Conservation (phyloP, 345 rosid genomes). For the Moricandia arvensis region DNA sequence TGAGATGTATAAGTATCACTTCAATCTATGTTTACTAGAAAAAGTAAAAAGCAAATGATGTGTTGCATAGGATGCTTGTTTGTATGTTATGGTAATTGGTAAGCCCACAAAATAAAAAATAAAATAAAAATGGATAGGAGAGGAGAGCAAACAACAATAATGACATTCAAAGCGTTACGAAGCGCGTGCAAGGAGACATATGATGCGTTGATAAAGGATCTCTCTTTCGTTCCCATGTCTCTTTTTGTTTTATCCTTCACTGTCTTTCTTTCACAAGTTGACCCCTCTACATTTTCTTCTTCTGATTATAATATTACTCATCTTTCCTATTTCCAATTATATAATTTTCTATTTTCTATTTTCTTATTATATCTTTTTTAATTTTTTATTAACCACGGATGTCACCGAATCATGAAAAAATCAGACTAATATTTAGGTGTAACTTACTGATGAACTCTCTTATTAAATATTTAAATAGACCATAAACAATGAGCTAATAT, state of each 20-base stretch:
- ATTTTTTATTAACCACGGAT: no score
- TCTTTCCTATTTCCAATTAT: not conserved
- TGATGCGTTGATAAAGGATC: slow-evolving; percentile 18
- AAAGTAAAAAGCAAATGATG: not conserved
- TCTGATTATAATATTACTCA: not conserved
- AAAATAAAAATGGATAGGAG: not conserved
- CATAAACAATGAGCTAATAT: no score
- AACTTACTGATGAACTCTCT: no score
- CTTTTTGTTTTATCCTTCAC: not conserved
- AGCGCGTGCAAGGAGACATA: slow-evolving; percentile 32
- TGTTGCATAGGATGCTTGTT: slow-evolving; percentile 18
- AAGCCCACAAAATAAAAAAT: not conserved
- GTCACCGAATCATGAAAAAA: no score
- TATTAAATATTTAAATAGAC: no score
- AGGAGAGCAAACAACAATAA: slow-evolving; percentile 15
- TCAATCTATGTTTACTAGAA: not conserved
- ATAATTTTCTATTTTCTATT: not conserved
- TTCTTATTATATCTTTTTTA: not conserved
- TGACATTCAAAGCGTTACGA: slow-evolving; percentile 27
- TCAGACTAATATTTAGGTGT: no score
- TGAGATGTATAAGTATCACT: not conserved
- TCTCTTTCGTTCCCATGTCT: slow-evolving; percentile 8
- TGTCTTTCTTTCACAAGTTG: not conserved
- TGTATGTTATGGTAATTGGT: not conserved
- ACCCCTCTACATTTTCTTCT: not conserved